Conservation (phyloP, 805 yeast species). For the Spathaspora gorwiae region DNA sequence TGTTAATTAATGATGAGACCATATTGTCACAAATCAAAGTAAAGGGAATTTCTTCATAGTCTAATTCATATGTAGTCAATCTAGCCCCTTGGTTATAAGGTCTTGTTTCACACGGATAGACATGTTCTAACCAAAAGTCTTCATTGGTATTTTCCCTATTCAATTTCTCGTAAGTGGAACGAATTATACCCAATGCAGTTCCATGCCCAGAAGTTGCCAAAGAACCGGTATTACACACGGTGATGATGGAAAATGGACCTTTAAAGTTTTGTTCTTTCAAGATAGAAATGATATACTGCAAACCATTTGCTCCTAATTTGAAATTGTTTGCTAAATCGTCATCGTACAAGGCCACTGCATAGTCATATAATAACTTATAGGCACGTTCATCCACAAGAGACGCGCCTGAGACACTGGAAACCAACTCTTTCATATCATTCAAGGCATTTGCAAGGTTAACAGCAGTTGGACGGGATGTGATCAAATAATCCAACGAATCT, state of each 20-base stretch:
- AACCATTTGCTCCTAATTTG: conserved; percentile 77
- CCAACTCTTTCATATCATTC: conserved; percentile 40
- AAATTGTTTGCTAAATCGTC: conserved; percentile 78
- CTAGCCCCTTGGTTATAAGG: conserved; percentile 97
- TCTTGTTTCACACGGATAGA: conserved; percentile 87
- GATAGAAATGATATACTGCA: conserved; percentile 52
- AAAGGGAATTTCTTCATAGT: conserved; percentile 81
- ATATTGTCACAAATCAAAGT: conserved; percentile 87
- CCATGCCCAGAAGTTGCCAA: conserved; percentile 97
- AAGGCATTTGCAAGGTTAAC: conserved; percentile 84
- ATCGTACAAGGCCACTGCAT: conserved; percentile 54
- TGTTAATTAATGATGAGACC: conserved; percentile 69
- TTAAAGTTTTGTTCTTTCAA: conserved; percentile 44
- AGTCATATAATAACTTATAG: conserved; percentile 33
- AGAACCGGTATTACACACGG: conserved; percentile 95
- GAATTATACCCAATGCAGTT: conserved; percentile 88
- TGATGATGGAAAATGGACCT: conserved; percentile 75
- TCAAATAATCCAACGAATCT: conserved; percentile 56
- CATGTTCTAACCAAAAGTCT: conserved; percentile 56
- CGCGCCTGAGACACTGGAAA: conserved; percentile 12
- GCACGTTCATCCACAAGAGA: conserved; percentile 22
- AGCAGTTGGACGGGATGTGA: conserved; percentile 89
- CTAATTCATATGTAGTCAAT: conserved; percentile 84
- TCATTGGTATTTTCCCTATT: conserved; percentile 22
- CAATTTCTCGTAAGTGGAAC: conserved; percentile 56